A percentile compares a stretch with the other conserved stretches of the same genome.
phyloP scores from a whole-genome alignment of 306 rosid genomes.

The Dalbergia cultrata region DNA sequence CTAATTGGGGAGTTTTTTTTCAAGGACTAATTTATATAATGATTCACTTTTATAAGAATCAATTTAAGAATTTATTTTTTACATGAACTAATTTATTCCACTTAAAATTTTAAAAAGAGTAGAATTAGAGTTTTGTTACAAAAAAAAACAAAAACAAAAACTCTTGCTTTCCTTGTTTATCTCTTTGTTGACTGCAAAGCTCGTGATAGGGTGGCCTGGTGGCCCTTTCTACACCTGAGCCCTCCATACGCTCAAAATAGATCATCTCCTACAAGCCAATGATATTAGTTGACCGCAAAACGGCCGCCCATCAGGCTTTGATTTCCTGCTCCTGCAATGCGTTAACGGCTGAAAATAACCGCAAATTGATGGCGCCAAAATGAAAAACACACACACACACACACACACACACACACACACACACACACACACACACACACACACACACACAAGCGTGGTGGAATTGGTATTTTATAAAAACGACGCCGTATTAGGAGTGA shows the following conservation, averaged over 20 bases:
- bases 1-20: no score
- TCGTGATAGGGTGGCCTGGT: neutral
- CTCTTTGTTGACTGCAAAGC: neutral
- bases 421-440: neutral
- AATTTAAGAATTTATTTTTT: no score
- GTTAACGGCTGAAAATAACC: neutral
- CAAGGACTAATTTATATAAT: no score
- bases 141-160: no score
- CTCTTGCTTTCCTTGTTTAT: neutral
- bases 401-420: neutral
- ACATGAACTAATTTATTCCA: no score
- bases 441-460: neutral
- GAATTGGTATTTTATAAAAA: neutral
- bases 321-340: neutral
- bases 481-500: conserved; percentile 34
- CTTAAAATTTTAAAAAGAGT: no score
- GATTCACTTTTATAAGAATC: no score
- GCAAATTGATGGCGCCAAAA: conserved; percentile 34
- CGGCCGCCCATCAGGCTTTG: neutral
- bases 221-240: neutral
- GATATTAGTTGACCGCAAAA: neutral
- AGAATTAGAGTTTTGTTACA: no score
- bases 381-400: neutral
- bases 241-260: neutral
- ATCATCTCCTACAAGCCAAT: neutral